Evolutionary conservation across 2,329 filamentous ascomycete genomes (phyloP).

Genomic region (Zymoseptoria pseudotritici): DNA sequence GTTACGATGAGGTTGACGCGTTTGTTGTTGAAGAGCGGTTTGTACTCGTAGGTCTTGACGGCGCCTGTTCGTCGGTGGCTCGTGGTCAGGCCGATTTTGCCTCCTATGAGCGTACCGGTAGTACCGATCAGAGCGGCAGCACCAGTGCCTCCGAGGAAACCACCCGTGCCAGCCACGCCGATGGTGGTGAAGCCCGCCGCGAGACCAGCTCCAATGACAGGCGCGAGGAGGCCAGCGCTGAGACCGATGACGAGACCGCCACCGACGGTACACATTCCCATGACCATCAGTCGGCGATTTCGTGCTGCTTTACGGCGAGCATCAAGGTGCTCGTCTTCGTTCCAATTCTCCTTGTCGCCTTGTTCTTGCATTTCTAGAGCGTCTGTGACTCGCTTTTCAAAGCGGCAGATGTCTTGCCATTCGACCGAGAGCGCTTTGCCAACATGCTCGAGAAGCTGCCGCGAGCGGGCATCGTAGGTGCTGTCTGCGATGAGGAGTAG

Average conservation of each 20-base stretch:
- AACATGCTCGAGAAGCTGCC: constrained; percentile 74
- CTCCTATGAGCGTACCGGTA: constrained; percentile 74
- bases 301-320: constrained; percentile 70
- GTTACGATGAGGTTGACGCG: constrained; percentile 92
- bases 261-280: constrained; percentile 93
- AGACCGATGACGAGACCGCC: constrained; percentile 92
- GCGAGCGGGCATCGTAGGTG: constrained; percentile 81
- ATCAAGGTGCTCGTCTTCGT: constrained; percentile 92
- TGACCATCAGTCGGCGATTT: constrained; percentile 81
- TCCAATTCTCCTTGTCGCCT: constrained; percentile 93
- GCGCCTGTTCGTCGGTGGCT: constrained; percentile 82
- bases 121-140: constrained; percentile 93
- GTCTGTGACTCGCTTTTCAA: constrained; percentile 95
- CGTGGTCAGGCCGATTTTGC: constrained; percentile 76
- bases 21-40: constrained; percentile 96
- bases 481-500: constrained; percentile 94
- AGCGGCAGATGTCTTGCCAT: constrained; percentile 90
- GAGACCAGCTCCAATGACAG: constrained; percentile 86
- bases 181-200: constrained; percentile 94
- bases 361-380: constrained; percentile 96
- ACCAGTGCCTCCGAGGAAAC: constrained; percentile 84
- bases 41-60: constrained; percentile 94
- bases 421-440: constrained; percentile 71
- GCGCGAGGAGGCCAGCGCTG: constrained; percentile 83
- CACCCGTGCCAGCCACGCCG: constrained; percentile 78